Evolutionary conservation across 352 stramenopile species (phyloP).

Genomic region (Stephanocyclus meneghinianus): DNA sequence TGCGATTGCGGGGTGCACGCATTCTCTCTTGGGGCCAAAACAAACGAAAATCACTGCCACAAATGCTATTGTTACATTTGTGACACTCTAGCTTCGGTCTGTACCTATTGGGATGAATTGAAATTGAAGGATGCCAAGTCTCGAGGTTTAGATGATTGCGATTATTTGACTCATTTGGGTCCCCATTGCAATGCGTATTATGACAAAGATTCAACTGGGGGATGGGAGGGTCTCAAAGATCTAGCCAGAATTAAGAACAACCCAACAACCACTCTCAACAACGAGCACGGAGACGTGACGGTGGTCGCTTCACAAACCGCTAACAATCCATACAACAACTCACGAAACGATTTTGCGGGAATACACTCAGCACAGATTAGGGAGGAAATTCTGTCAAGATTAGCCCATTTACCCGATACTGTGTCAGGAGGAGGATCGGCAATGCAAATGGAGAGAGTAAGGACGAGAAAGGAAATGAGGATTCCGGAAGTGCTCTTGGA

Average conservation of each 20-base stretch:
- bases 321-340: slow-evolving; percentile 12
- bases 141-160: not conserved
- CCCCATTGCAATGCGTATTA: slow-evolving; percentile 1
- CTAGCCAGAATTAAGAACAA: not conserved
- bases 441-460: not conserved
- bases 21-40: slow-evolving; percentile 19
- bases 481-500: slow-evolving; percentile 58
- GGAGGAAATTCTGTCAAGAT: not conserved
- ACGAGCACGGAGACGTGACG: not conserved
- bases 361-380: not conserved
- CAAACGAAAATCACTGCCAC: slow-evolving; percentile 44
- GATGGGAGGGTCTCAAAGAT: not conserved
- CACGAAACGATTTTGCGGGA: not conserved
- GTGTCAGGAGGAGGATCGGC: not conserved
- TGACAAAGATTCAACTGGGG: slow-evolving; percentile 1
- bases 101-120: slow-evolving; percentile 39
- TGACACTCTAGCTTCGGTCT: slow-evolving; percentile 53
- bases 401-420: not conserved
- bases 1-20: slow-evolving; percentile 52
- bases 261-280: not conserved
- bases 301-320: not conserved
- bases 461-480: slow-evolving; percentile 41
- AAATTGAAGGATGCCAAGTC: not conserved
- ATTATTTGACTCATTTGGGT: not conserved
- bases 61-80: slow-evolving; percentile 78